Evolutionary conservation across 495 filamentous ascomycete species (phyloP).

Genomic region (Lophiotrema nucula): DNA sequence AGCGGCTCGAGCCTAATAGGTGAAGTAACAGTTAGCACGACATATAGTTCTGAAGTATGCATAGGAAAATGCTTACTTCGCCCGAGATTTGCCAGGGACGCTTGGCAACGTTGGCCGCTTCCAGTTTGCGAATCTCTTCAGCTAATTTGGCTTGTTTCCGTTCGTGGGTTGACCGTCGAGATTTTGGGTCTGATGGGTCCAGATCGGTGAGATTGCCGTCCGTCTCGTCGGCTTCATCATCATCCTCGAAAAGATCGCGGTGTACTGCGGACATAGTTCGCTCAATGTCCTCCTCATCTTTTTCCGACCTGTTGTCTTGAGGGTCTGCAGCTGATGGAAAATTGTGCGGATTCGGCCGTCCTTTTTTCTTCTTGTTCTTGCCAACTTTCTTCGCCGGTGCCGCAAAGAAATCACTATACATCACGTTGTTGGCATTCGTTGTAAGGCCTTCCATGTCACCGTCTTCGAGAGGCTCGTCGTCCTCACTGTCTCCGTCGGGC

Average conservation of each 20-base stretch:
- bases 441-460: constrained; percentile 52
- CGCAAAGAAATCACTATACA: constrained; percentile 87
- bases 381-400: constrained; percentile 71
- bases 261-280: constrained; percentile 88
- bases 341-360: constrained; percentile 44
- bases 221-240: constrained; percentile 43
- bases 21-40: too few relatives aligned
- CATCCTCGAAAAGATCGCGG: constrained; percentile 87
- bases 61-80: too few relatives aligned
- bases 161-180: constrained; percentile 74
- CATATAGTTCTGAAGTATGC: too few relatives aligned
- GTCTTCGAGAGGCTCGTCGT: constrained; percentile 52
- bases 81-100: constrained; percentile 87
- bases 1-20: too few relatives aligned
- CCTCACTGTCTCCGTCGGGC: constrained; percentile 52
- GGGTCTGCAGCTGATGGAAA: constrained; percentile 33
- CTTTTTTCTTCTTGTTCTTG: constrained; percentile 46
- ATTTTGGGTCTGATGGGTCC: constrained; percentile 50
- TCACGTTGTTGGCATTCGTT: constrained; percentile 79
- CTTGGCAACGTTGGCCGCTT: constrained; percentile 86
- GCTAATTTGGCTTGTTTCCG: constrained; percentile 78
- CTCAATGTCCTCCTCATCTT: constrained; percentile 57
- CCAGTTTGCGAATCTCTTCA: constrained; percentile 86
- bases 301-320: constrained; percentile 33
- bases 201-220: constrained; percentile 35